Evolutionary conservation across 2,329 filamentous ascomycete species (phyloP).

Genomic region (Aspergillus uvarum): DNA sequence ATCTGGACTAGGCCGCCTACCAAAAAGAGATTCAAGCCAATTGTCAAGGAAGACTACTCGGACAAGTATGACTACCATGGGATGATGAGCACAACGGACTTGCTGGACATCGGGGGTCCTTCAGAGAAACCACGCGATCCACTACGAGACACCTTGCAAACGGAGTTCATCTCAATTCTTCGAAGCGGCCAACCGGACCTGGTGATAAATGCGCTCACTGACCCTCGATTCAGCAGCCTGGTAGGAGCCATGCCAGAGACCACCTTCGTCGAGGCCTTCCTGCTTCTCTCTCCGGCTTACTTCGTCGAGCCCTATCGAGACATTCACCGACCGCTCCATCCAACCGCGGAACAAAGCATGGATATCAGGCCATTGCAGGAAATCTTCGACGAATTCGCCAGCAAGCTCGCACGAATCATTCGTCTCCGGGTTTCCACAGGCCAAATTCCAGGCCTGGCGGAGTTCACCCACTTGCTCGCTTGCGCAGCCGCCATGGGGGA

Average conservation of each 20-base stretch:
- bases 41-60: not conserved
- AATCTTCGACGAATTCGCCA: constrained; percentile 42
- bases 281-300: constrained; percentile 59
- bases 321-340: constrained; percentile 53
- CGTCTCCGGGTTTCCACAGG: constrained; percentile 38
- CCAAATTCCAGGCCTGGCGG: constrained; percentile 42
- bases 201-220: constrained; percentile 37
- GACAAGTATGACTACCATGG: not conserved
- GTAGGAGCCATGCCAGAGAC: constrained; percentile 50
- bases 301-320: constrained; percentile 49
- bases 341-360: constrained; percentile 46
- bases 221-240: constrained; percentile 30
- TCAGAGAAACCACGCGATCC: not conserved
- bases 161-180: constrained; percentile 29
- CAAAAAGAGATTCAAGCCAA: not conserved
- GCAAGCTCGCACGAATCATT: constrained; percentile 40
- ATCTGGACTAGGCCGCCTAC: not conserved
- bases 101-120: constrained; percentile 5
- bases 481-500: constrained; percentile 52
- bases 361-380: constrained; percentile 38
- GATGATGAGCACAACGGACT: not conserved
- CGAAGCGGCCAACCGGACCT: constrained; percentile 42
- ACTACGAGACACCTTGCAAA: constrained; percentile 3
- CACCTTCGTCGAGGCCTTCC: constrained; percentile 64
- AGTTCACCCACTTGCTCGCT: constrained; percentile 56